Conservation (phyloP, 176 grass and related monocot species). For the Musa schizocarpa region DNA sequence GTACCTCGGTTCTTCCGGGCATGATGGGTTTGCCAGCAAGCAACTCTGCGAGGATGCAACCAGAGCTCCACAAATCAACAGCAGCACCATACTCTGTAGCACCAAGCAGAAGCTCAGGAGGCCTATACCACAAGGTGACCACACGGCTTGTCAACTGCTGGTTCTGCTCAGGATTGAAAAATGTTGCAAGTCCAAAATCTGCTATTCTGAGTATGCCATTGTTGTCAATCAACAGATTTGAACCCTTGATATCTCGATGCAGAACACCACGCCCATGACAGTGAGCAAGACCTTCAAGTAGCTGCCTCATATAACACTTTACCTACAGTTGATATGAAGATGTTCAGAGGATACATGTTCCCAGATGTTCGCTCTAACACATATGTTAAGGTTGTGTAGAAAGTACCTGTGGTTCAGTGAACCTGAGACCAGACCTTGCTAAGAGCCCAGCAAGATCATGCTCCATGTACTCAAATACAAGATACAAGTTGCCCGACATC, state of each 20-base stretch:
- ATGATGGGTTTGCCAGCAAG: not conserved
- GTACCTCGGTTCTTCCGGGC: constrained; percentile 4
- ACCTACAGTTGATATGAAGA: not conserved
- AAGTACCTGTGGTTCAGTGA: too few relatives aligned
- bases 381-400: too few relatives aligned
- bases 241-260: not conserved
- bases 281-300: not conserved
- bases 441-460: not conserved
- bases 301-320: constrained; percentile 2
- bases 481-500: constrained; percentile 2
- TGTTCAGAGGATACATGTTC: too few relatives aligned
- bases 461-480: not conserved
- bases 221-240: not conserved
- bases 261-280: not conserved
- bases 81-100: not conserved
- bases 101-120: constrained; percentile 1
- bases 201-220: constrained; percentile 1
- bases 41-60: not conserved
- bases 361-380: too few relatives aligned
- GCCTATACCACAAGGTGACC: constrained; percentile 1
- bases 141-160: not conserved
- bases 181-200: constrained; percentile 7
- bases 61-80: not conserved
- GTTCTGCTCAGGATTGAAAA: not conserved
- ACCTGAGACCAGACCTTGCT: too few relatives aligned